phyloP scores from a whole-genome alignment of 2,329 filamentous ascomycete genomes.

The Aspergillus sp. region DNA sequence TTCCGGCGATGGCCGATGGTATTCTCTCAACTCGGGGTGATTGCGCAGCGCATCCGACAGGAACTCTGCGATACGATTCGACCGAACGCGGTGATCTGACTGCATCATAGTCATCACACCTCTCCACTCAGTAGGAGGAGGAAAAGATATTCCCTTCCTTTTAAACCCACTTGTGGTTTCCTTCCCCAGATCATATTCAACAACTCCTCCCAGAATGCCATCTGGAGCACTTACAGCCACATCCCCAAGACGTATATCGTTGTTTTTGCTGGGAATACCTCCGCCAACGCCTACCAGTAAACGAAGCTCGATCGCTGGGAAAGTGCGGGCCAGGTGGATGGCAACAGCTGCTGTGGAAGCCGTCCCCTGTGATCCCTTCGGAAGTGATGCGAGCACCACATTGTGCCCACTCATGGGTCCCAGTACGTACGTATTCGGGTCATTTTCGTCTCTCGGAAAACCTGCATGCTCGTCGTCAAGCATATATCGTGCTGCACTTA shows the following conservation, averaged over 20 bases:
- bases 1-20: background rate
- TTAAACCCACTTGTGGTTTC: constrained; percentile 1
- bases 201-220: constrained; percentile 20
- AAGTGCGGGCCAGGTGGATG: constrained; percentile 18
- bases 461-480: constrained; percentile 7
- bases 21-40: background rate
- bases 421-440: constrained; percentile 1
- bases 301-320: constrained; percentile 23
- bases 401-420: constrained; percentile 11
- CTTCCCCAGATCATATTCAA: constrained; percentile 32
- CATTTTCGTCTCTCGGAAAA: background rate
- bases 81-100: background rate
- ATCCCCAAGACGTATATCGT: constrained; percentile 36
- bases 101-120: background rate
- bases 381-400: constrained; percentile 8
- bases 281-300: constrained; percentile 50
- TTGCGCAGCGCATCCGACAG: background rate
- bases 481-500: constrained; percentile 4
- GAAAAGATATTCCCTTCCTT: background rate
- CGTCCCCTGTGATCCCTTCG: constrained; percentile 25
- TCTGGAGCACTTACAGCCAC: constrained; percentile 28
- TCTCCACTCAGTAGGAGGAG: constrained; percentile 6
- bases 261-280: constrained; percentile 23
- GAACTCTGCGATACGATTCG: background rate
- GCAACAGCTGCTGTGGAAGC: constrained; percentile 17